These are phyloP conservation scores for Fraxinus anomala DNA, from an alignment of 257 asterid species.

Conservation along the genomic window DNA sequence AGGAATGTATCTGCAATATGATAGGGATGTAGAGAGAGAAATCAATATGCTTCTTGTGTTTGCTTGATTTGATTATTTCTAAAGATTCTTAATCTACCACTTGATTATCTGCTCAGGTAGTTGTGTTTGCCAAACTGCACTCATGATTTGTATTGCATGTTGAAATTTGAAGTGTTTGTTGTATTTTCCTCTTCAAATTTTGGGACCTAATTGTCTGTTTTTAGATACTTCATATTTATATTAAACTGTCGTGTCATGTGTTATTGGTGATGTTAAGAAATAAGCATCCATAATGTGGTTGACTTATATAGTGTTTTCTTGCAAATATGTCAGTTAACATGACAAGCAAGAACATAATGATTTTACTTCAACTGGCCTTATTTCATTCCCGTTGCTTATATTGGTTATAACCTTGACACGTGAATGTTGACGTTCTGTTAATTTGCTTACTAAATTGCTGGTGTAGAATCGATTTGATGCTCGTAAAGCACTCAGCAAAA, in stretches of 20 bases:
- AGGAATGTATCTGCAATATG: not conserved
- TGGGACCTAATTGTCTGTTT: not conserved
- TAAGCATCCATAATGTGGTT: not conserved
- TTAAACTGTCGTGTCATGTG: not conserved
- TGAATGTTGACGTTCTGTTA: not conserved
- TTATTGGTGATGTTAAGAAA: not conserved
- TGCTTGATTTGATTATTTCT: not conserved
- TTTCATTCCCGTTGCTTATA: not conserved
- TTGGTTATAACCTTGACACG: not conserved
- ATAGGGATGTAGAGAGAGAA: not conserved
- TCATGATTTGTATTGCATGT: not conserved
- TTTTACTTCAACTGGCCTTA: not conserved
- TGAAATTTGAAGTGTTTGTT: not conserved
- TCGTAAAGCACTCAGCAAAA: conserved; percentile 81
- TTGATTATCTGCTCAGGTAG: not conserved
- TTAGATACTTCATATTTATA: not conserved
- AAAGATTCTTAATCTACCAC: not conserved
- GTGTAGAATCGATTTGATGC: conserved; percentile 83
- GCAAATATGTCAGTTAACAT: not conserved
- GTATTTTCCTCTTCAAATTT: conserved; percentile 8
- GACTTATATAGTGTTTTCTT: not conserved
- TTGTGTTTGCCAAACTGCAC: not conserved
- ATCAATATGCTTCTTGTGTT: not conserved
- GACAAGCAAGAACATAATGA: not conserved
- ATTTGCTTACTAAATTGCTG: conserved; percentile 20